Evolutionary conservation across 163 green algal genomes (phyloP).

Genomic region (Scenedesmus sp.): DNA sequence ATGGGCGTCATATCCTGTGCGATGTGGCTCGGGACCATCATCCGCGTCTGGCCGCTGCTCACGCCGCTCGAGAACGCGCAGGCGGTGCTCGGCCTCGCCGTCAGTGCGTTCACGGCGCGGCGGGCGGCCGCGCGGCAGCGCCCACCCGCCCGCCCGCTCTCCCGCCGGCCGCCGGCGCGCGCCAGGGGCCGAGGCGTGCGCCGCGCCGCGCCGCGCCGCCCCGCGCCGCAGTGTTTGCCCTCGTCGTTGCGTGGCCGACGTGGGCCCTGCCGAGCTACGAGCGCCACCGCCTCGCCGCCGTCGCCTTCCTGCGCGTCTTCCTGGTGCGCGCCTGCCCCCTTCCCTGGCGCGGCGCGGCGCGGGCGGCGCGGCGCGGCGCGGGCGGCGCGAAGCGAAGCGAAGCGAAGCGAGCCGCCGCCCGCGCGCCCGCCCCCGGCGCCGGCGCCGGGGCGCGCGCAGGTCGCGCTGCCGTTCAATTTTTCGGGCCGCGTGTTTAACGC

Average conservation of each 20-base stretch:
- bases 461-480: constrained; percentile 39
- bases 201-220: not conserved
- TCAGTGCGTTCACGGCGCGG: constrained; percentile 13
- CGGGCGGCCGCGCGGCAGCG: too few relatives aligned
- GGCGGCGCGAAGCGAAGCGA: too few relatives aligned
- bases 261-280: not conserved
- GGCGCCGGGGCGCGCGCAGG: too few relatives aligned
- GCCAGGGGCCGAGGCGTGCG: not conserved
- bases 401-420: too few relatives aligned
- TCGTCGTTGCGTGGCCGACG: constrained; percentile 7
- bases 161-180: not conserved
- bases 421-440: too few relatives aligned
- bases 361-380: too few relatives aligned
- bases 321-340: too few relatives aligned
- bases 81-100: not conserved
- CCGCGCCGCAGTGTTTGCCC: constrained; percentile 1
- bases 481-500: constrained; percentile 10
- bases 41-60: not conserved
- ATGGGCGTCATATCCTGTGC: not conserved
- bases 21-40: constrained; percentile 5
- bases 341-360: too few relatives aligned
- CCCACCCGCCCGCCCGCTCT: not conserved
- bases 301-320: constrained; percentile 13
- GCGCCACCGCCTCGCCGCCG: not conserved
- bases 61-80: not conserved